Conservation (phyloP, 225 moss, liverwort and hornwort species). For the Marchantia polymorpha region DNA sequence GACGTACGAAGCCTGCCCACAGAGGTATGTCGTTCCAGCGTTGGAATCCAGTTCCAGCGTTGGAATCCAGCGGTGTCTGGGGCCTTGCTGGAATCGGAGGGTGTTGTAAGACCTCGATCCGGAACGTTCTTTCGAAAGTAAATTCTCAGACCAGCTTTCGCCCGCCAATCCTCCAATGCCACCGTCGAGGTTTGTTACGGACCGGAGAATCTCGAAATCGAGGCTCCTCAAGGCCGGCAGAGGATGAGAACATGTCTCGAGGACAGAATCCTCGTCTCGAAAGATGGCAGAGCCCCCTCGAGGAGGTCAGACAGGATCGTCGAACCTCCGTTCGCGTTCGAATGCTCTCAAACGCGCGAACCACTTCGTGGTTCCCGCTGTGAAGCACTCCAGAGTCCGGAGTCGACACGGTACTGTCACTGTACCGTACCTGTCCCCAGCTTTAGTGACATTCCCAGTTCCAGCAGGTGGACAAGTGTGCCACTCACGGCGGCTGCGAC, state of each 20-base stretch:
- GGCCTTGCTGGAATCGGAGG: not conserved
- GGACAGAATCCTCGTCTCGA: conserved; percentile 38
- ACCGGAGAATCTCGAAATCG: conserved; percentile 31
- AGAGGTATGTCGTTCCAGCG: conserved; percentile 36
- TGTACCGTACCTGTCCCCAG: no score
- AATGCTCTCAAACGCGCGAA: no score
- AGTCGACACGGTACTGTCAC: no score
- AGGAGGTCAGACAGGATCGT: no score
- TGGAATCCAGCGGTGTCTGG: conserved; percentile 12
- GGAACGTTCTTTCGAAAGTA: conserved; percentile 22
- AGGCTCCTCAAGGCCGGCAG: conserved; percentile 26
- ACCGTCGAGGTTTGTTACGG: conserved; percentile 21
- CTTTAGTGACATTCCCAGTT: no score
- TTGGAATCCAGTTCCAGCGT: conserved; percentile 21
- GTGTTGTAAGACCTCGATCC: conserved; percentile 3
- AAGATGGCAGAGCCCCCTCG: conserved; percentile 27
- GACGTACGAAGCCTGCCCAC: conserved; percentile 36
- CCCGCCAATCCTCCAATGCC: conserved; percentile 23
- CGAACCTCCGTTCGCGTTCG: no score
- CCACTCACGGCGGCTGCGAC: no score
- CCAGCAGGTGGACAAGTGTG: no score
- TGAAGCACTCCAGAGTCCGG: no score
- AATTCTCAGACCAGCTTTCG: conserved; percentile 32
- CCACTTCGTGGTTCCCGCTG: no score
- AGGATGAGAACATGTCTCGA: conserved; percentile 36